phyloP scores from a whole-genome alignment of 225 moss, liverwort and hornwort species.

The Bryoerythrophyllum caledonicum region DNA sequence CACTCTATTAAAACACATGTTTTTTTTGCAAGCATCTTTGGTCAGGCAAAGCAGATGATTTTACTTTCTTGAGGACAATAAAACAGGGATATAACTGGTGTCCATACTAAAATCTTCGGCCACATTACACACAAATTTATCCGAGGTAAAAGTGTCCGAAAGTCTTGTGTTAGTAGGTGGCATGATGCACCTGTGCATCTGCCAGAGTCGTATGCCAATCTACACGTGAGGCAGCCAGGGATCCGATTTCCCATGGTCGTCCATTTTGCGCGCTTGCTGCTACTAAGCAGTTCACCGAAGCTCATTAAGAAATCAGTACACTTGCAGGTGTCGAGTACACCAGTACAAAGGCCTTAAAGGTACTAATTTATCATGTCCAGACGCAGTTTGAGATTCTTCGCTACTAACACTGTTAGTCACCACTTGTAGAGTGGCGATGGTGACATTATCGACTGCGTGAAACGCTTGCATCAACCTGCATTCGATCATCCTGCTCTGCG shows the following conservation, averaged over 20 bases:
- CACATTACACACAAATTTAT: background rate
- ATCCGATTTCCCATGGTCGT: slow-evolving; percentile 4
- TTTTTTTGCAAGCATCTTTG: no score
- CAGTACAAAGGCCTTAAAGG: background rate
- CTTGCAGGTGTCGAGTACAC: slow-evolving; percentile 15
- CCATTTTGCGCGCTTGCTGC: slow-evolving; percentile 2
- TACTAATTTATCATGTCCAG: background rate
- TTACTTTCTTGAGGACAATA: no score
- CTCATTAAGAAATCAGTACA: slow-evolving; percentile 10
- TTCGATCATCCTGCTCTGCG: slow-evolving; percentile 50
- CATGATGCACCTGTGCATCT: slow-evolving; percentile 8
- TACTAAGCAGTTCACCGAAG: slow-evolving; percentile 5
- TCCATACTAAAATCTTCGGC: background rate
- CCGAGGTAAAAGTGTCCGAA: background rate
- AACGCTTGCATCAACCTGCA: slow-evolving; percentile 37
- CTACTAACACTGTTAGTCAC: background rate
- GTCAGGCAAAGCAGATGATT: no score
- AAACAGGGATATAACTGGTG: background rate
- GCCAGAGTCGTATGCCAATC: background rate
- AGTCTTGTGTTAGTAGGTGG: slow-evolving; percentile 7
- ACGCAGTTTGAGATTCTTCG: background rate
- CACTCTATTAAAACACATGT: no score
- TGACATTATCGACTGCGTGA: slow-evolving; percentile 53
- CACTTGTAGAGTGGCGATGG: slow-evolving; percentile 51
- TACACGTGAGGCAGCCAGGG: background rate